Evolutionary conservation across 768 basidiomycete genomes (phyloP).

Genomic region (Boletus pseudo-olivaceus): DNA sequence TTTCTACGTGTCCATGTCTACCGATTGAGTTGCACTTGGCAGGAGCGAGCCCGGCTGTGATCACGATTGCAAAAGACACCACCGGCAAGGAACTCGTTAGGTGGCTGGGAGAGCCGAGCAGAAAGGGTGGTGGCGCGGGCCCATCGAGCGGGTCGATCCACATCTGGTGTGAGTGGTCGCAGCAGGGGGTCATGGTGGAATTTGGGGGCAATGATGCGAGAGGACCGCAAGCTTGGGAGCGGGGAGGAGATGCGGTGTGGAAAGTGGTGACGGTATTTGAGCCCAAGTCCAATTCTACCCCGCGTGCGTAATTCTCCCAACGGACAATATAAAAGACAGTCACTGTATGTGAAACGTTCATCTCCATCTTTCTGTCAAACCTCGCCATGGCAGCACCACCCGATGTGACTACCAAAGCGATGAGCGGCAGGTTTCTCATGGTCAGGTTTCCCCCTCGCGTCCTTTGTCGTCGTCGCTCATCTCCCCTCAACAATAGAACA

Average conservation of each 20-base stretch:
- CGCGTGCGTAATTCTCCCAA: neutral
- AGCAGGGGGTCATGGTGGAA: slow-evolving; percentile 79
- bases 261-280: slow-evolving; percentile 65
- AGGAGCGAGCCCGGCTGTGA: slow-evolving; percentile 34
- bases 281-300: slow-evolving; percentile 13
- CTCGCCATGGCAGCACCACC: slow-evolving; percentile 62
- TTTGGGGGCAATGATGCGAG: slow-evolving; percentile 75
- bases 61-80: slow-evolving; percentile 47
- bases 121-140: slow-evolving; percentile 88
- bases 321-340: slow-evolving; percentile 7
- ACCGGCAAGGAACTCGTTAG: slow-evolving; percentile 78
- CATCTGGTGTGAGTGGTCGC: slow-evolving; percentile 93
- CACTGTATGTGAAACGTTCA: neutral
- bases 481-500: slow-evolving; percentile 48
- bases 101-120: slow-evolving; percentile 76
- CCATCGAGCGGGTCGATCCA: slow-evolving; percentile 82
- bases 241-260: slow-evolving; percentile 80
- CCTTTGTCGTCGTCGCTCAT: slow-evolving; percentile 1
- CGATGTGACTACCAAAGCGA: slow-evolving; percentile 53
- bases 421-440: slow-evolving; percentile 62
- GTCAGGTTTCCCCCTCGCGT: slow-evolving; percentile 33
- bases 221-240: slow-evolving; percentile 85
- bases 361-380: neutral
- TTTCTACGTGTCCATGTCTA: slow-evolving; percentile 52
- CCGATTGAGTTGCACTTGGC: slow-evolving; percentile 49